A percentile compares a stretch with the other conserved stretches of the same genome.
Evolutionary conservation across 1,284 basidiomycete genomes (phyloP).

Genomic region (Gomphus bonarii): DNA sequence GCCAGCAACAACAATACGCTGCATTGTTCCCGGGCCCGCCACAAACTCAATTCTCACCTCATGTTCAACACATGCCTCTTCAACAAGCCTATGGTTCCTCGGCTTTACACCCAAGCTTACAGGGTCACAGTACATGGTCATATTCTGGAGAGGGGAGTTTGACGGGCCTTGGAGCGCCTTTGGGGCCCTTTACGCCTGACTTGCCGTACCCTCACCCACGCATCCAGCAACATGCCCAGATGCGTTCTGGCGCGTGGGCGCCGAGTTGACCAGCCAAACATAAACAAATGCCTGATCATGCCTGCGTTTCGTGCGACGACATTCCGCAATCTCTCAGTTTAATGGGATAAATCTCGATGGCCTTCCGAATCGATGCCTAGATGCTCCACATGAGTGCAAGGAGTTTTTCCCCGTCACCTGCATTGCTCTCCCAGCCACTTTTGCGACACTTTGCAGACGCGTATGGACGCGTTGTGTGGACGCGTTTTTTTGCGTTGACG

Average conservation of each 20-base stretch:
- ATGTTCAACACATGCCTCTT: not conserved
- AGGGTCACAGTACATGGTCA: constrained; percentile 7
- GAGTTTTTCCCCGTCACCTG: not conserved
- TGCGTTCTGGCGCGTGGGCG: constrained; percentile 6
- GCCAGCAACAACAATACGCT: not conserved
- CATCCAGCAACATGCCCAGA: constrained; percentile 1
- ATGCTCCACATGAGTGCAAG: not conserved
- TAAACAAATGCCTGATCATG: not conserved
- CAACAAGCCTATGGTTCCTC: not conserved
- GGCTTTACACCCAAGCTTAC: not conserved
- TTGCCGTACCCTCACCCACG: constrained; percentile 1
- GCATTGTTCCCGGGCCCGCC: not conserved
- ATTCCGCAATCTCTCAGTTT: not conserved
- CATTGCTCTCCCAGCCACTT: not conserved
- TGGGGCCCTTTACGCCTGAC: constrained; percentile 1
- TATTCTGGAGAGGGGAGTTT: constrained; percentile 3
- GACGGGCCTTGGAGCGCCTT: constrained; percentile 3
- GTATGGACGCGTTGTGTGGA: not conserved
- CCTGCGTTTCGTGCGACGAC: not conserved
- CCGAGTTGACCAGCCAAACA: not conserved
- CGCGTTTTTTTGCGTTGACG: not conserved
- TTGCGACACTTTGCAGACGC: not conserved
- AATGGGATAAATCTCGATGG: not conserved
- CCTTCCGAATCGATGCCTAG: not conserved
- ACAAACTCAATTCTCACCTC: not conserved